Evolutionary conservation across 306 rosid genomes (phyloP).

Genomic region (Acacia acuminata): DNA sequence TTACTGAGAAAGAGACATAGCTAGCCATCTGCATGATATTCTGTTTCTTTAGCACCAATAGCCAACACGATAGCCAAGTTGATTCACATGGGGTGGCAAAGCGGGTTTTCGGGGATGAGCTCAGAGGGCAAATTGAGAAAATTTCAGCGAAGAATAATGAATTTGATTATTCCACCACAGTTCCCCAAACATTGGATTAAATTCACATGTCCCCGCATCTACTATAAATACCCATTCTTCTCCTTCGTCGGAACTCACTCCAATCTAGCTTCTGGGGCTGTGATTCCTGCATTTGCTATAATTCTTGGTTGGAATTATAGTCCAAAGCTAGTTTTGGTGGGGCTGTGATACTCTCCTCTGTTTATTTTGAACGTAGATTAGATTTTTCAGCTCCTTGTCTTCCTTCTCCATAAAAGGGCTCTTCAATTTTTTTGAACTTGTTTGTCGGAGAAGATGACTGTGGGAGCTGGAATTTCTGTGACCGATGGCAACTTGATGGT

Average conservation of each 20-base stretch:
- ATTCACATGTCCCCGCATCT: not conserved
- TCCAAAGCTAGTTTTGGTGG: not conserved
- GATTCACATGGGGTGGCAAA: not conserved
- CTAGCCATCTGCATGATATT: not conserved
- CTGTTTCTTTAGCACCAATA: not conserved
- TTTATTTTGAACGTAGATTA: not conserved
- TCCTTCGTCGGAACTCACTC: not conserved
- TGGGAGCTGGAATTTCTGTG: conserved; percentile 74
- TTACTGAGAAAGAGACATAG: not conserved
- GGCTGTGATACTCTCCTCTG: not conserved
- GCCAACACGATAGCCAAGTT: not conserved
- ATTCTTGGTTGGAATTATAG: not conserved
- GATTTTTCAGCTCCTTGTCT: not conserved
- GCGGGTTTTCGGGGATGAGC: not conserved
- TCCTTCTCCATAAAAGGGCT: not conserved
- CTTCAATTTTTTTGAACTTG: not conserved
- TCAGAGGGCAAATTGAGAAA: not conserved
- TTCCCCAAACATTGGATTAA: not conserved
- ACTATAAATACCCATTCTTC: not conserved
- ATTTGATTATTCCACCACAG: not conserved
- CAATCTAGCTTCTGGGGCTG: not conserved
- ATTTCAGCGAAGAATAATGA: not conserved
- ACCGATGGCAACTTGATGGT: conserved; percentile 68
- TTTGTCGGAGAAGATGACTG: conserved; percentile 55
- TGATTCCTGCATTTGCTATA: not conserved